These are phyloP conservation scores for Madurella mycetomatis DNA, from an alignment of 2,329 filamentous ascomycete genomes.

Conservation along the genomic window DNA sequence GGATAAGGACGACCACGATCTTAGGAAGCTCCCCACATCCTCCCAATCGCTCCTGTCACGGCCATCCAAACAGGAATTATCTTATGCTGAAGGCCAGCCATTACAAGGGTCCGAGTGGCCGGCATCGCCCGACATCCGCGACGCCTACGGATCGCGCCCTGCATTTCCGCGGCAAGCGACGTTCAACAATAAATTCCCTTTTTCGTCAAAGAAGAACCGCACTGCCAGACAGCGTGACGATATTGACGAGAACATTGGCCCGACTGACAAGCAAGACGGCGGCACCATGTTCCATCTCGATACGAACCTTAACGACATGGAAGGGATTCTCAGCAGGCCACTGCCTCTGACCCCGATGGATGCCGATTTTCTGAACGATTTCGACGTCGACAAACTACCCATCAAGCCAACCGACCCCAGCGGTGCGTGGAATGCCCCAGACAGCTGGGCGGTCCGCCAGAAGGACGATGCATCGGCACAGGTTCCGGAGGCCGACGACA, in stretches of 20 bases:
- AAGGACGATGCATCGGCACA: slow-evolving; percentile 59
- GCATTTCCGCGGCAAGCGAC: slow-evolving; percentile 39
- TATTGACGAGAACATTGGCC: slow-evolving; percentile 55
- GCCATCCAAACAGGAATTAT: slow-evolving; percentile 45
- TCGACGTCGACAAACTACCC: slow-evolving; percentile 39
- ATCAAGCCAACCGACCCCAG: slow-evolving; percentile 18
- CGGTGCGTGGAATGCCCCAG: slow-evolving; percentile 84
- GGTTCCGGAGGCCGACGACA: slow-evolving; percentile 61
- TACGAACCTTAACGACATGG: slow-evolving; percentile 85
- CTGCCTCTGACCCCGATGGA: slow-evolving; percentile 68
- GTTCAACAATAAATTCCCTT: slow-evolving; percentile 61
- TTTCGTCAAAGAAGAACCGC: slow-evolving; percentile 51
- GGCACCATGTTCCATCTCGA: slow-evolving; percentile 72
- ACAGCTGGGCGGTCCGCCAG: slow-evolving; percentile 90
- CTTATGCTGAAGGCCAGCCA: slow-evolving; percentile 32
- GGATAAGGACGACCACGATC: slow-evolving; percentile 45
- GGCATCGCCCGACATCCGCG: slow-evolving; percentile 29
- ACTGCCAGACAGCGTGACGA: slow-evolving; percentile 46
- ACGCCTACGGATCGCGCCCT: slow-evolving; percentile 23
- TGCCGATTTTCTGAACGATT: slow-evolving; percentile 43
- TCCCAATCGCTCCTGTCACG: slow-evolving; percentile 50
- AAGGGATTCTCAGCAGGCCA: slow-evolving; percentile 75
- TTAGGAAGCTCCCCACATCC: slow-evolving; percentile 48
- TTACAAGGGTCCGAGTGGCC: slow-evolving; percentile 25
- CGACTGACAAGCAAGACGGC: slow-evolving; percentile 49